These are phyloP conservation scores for Neoscytalidium dimidiatum DNA, from an alignment of 2,329 filamentous ascomycete species.

Conservation along the genomic window DNA sequence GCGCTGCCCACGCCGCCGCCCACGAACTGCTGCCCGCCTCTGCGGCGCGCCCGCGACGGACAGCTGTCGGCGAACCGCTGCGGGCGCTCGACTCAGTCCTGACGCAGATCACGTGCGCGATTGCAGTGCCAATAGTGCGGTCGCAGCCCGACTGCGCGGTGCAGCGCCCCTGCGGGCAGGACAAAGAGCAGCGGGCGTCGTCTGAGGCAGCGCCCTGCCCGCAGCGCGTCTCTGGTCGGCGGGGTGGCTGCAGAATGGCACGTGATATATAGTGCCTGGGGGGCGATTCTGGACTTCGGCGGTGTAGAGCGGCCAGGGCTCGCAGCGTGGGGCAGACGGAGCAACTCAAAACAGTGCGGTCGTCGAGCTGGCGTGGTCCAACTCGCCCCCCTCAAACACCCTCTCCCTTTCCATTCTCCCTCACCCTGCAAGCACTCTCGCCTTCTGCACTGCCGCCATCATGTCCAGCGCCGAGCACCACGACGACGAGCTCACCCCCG, in stretches of 20 bases:
- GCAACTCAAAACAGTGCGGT: constrained; percentile 17
- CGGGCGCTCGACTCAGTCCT: not conserved
- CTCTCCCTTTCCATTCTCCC: not conserved
- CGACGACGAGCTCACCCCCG: constrained; percentile 80
- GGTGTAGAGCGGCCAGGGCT: constrained; percentile 10
- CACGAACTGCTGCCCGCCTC: not conserved
- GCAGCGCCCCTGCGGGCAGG: not conserved
- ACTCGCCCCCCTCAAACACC: constrained; percentile 2
- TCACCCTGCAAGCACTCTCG: constrained; percentile 9
- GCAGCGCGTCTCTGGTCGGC: not conserved
- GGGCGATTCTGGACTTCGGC: constrained; percentile 11
- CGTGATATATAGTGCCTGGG: not conserved
- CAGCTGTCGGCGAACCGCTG: not conserved
- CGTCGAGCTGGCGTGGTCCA: constrained; percentile 11
- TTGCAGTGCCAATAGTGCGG: no score
- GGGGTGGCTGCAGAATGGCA: constrained; percentile 9
- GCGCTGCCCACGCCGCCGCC: not conserved
- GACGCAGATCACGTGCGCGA: not conserved
- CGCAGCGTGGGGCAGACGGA: constrained; percentile 14
- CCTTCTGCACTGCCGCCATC: constrained; percentile 21
- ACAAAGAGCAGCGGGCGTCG: not conserved
- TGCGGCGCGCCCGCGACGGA: not conserved
- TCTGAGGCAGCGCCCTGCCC: not conserved
- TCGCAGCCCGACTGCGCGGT: not conserved
- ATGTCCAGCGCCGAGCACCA: constrained; percentile 37